A percentile compares a stretch with the other conserved stretches of the same genome.
These are phyloP conservation scores for Hanseniaspora sp. DNA, from an alignment of 1,139 yeast genomes.

Conservation along the genomic window DNA sequence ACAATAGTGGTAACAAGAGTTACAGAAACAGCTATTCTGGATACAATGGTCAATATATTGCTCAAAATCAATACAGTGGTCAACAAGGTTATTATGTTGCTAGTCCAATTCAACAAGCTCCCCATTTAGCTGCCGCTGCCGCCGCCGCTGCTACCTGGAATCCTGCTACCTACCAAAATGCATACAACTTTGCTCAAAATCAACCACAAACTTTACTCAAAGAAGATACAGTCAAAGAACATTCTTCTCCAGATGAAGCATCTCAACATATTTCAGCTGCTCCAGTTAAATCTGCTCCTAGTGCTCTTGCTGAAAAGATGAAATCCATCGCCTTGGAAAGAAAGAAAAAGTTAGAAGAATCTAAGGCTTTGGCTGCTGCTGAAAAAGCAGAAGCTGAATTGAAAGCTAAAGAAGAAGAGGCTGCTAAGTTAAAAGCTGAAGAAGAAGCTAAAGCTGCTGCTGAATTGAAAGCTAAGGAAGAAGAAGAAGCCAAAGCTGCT, in stretches of 20 bases:
- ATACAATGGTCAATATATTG: background rate
- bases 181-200: slow-evolving; percentile 11
- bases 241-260: slow-evolving; percentile 17
- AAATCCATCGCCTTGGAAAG: slow-evolving; percentile 19
- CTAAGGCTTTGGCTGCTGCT: slow-evolving; percentile 18
- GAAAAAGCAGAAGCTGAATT: slow-evolving; percentile 18
- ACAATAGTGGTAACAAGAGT: background rate
- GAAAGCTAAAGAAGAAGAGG: slow-evolving; percentile 16
- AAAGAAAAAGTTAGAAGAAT: slow-evolving; percentile 18
- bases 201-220: background rate
- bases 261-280: slow-evolving; percentile 17
- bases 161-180: background rate
- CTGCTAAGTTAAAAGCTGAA: slow-evolving; percentile 16
- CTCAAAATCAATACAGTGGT: background rate
- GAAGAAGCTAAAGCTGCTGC: slow-evolving; percentile 13
- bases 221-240: slow-evolving; percentile 13
- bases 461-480: slow-evolving; percentile 18
- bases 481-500: slow-evolving; percentile 16
- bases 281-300: slow-evolving; percentile 18
- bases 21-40: background rate
- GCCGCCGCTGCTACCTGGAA: slow-evolving; percentile 10
- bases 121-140: slow-evolving; percentile 14
- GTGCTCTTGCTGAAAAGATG: slow-evolving; percentile 21
- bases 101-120: slow-evolving; percentile 12
- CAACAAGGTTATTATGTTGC: background rate